phyloP scores from a whole-genome alignment of 176 grass and related monocot genomes.

The Cenchrus fungigraminus region DNA sequence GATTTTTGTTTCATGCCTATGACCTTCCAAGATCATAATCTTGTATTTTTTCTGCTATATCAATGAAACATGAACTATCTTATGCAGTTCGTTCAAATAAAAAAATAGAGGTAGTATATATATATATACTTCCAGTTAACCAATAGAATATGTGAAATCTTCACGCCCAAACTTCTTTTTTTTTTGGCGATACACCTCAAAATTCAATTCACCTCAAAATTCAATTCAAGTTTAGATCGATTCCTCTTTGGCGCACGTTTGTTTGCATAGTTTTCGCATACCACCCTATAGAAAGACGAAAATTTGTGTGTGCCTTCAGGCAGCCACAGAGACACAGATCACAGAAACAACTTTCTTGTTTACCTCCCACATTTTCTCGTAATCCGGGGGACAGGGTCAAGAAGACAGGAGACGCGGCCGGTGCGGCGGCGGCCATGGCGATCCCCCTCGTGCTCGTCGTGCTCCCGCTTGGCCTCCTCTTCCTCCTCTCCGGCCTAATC shows the following conservation, averaged over 20 bases:
- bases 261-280: not conserved
- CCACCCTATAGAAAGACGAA: not conserved
- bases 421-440: conserved; percentile 43
- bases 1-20: too few species aligned
- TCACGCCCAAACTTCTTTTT: not conserved
- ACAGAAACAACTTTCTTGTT: not conserved
- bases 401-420: not conserved
- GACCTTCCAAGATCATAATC: too few species aligned
- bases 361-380: not conserved
- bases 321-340: not conserved
- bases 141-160: not conserved
- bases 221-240: not conserved
- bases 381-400: not conserved
- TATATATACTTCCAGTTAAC: not conserved
- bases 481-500: conserved; percentile 72
- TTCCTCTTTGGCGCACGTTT: not conserved
- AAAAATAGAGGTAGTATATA: too few species aligned
- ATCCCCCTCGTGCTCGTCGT: conserved; percentile 55
- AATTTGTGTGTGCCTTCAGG: not conserved
- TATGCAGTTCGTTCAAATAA: too few species aligned
- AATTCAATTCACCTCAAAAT: not conserved
- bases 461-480: conserved; percentile 70
- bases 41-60: too few species aligned
- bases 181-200: not conserved
- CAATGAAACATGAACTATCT: too few species aligned